A percentile compares a stretch with the other conserved stretches of the same genome.
Evolutionary conservation across 108 stramenopile species (phyloP).

Genomic region (Skeletonema tropicum): DNA sequence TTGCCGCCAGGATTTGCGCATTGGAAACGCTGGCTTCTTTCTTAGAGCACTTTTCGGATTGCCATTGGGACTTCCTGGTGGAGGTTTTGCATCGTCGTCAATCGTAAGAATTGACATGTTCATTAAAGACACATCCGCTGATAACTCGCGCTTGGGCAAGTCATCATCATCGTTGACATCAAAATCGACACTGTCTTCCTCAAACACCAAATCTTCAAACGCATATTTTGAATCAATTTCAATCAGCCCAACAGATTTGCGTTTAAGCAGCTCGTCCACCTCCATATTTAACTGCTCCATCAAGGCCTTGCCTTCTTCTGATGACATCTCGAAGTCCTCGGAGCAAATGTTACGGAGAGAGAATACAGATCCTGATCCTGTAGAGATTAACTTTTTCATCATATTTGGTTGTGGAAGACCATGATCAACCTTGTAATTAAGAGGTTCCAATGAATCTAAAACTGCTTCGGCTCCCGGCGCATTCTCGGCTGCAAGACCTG

Average conservation of each 20-base stretch:
- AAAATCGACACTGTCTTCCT: slow-evolving; percentile 27
- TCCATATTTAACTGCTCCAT: slow-evolving; percentile 21
- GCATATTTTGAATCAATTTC: slow-evolving; percentile 18
- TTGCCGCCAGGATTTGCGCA: not conserved
- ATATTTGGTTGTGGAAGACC: slow-evolving; percentile 1
- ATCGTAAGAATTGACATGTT: slow-evolving; percentile 38
- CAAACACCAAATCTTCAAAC: slow-evolving; percentile 39
- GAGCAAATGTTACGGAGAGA: slow-evolving; percentile 18
- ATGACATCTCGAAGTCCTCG: slow-evolving; percentile 19
- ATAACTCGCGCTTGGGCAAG: not conserved
- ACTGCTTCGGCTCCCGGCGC: not conserved
- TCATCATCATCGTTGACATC: not conserved
- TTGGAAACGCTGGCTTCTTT: slow-evolving; percentile 4
- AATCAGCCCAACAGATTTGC: slow-evolving; percentile 22
- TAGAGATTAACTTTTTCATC: slow-evolving; percentile 1
- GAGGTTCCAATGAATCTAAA: slow-evolving; percentile 4
- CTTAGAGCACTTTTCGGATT: not conserved
- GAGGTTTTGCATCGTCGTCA: slow-evolving; percentile 6
- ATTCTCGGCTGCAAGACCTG: not conserved
- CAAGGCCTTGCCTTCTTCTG: slow-evolving; percentile 20
- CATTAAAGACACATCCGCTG: slow-evolving; percentile 31
- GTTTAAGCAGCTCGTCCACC: slow-evolving; percentile 19
- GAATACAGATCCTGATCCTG: slow-evolving; percentile 6
- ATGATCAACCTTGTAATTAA: not conserved
- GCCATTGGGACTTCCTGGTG: not conserved